Conservation (phyloP, 768 basidiomycete species). For the Phaeotremella skinneri region DNA sequence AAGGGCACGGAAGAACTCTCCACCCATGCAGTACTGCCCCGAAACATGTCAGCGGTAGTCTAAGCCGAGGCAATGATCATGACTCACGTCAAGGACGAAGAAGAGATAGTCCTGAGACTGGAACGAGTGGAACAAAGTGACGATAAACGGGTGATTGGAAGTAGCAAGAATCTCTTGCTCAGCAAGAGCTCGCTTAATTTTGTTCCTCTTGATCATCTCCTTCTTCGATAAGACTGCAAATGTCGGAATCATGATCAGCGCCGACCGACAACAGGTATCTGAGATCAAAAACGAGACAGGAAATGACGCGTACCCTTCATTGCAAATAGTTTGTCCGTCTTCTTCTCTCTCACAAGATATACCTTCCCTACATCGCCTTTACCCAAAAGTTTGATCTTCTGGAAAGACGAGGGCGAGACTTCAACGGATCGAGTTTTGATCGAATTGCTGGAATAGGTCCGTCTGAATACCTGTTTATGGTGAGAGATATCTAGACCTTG, state of each 20-base stretch:
- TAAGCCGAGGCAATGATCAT: not conserved
- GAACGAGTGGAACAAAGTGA: slow-evolving; percentile 98
- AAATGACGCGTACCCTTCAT: slow-evolving; percentile 81
- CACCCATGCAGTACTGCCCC: slow-evolving; percentile 99
- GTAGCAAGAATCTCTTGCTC: slow-evolving; percentile 99
- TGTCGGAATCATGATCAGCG: slow-evolving; percentile 38
- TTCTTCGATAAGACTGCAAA: slow-evolving; percentile 86
- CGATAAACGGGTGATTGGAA: slow-evolving; percentile 99
- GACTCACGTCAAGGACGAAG: slow-evolving; percentile 57
- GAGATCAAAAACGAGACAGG: not conserved
- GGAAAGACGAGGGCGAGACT: slow-evolving; percentile 88
- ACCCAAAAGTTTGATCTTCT: slow-evolving; percentile 96
- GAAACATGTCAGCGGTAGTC: not conserved
- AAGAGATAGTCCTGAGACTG: slow-evolving; percentile 97
- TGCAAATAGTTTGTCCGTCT: slow-evolving; percentile 89
- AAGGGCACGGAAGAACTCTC: slow-evolving; percentile 97
- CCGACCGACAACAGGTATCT: slow-evolving; percentile 5
- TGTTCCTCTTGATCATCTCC: slow-evolving; percentile 99
- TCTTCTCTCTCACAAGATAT: slow-evolving; percentile 97
- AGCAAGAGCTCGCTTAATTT: slow-evolving; percentile 96
- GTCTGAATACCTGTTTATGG: slow-evolving; percentile 64
- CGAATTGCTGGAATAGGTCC: slow-evolving; percentile 96
- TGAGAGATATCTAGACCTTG: slow-evolving; percentile 53
- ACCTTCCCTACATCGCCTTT: slow-evolving; percentile 99
- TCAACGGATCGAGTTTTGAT: slow-evolving; percentile 93